These are phyloP conservation scores for Chrysoporthe cubensis DNA, from an alignment of 2,329 filamentous ascomycete species.

Conservation along the genomic window DNA sequence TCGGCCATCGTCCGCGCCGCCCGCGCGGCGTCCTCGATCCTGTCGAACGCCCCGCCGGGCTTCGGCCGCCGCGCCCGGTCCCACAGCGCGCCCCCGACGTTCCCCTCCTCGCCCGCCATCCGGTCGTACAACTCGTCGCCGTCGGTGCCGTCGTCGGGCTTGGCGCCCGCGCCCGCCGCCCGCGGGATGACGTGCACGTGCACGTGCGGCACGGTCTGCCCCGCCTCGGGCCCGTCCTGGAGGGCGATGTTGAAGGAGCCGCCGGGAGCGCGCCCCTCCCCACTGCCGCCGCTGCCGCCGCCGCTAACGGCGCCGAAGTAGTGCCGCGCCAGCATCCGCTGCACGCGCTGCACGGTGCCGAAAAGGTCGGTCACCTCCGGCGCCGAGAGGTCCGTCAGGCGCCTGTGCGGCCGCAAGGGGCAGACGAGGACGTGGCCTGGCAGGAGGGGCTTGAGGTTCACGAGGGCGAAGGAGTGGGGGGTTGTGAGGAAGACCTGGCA, in stretches of 20 bases:
- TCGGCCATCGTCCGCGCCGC: constrained; percentile 69
- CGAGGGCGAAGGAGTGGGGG: constrained; percentile 79
- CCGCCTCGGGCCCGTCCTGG: constrained; percentile 89
- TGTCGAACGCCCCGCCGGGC: constrained; percentile 65
- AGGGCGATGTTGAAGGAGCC: constrained; percentile 90
- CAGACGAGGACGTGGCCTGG: constrained; percentile 93
- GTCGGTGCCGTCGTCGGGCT: constrained; percentile 38
- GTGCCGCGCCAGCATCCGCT: constrained; percentile 69
- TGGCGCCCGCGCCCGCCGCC: constrained; percentile 56
- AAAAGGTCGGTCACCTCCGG: constrained; percentile 83
- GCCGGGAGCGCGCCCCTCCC: too few relatives aligned
- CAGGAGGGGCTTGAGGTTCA: constrained; percentile 93
- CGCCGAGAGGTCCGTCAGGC: constrained; percentile 73
- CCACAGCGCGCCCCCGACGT: constrained; percentile 74
- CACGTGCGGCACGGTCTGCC: constrained; percentile 91
- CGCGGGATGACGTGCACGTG: constrained; percentile 92
- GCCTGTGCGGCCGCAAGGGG: constrained; percentile 69
- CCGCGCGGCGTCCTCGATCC: constrained; percentile 72
- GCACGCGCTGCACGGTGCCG: constrained; percentile 79
- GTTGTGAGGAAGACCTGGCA: constrained; percentile 84
- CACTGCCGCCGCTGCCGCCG: neutral
- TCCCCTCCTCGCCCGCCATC: constrained; percentile 83
- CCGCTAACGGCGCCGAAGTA: constrained; percentile 48
- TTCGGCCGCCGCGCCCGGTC: constrained; percentile 44
- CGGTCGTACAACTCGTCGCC: constrained; percentile 79